Conservation (phyloP, 805 yeast genomes). For the Kodamaea lidongshanica region DNA sequence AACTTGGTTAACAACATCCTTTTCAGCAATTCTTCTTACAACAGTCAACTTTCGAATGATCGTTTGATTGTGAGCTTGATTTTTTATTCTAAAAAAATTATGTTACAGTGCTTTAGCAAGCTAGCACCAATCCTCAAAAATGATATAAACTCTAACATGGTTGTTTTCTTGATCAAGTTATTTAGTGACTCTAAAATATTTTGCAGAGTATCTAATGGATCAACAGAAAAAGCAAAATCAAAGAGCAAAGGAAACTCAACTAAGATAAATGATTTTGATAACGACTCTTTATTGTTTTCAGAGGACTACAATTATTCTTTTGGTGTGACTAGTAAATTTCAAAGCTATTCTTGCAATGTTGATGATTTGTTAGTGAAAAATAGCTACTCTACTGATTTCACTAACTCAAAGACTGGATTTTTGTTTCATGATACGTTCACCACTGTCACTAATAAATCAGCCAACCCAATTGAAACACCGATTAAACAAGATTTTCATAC, state of each 20-base stretch:
- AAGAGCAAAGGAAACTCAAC: constrained; percentile 12
- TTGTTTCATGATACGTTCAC: constrained; percentile 11
- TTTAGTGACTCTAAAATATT: constrained; percentile 34
- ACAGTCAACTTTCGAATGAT: constrained; percentile 18
- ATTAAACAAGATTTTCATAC: constrained; percentile 9
- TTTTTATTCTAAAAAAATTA: constrained; percentile 31
- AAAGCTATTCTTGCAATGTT: constrained; percentile 19
- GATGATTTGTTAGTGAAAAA: constrained; percentile 31
- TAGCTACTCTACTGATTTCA: constrained; percentile 5
- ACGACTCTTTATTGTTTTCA: constrained; percentile 28
- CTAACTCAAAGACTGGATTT: constrained; percentile 2
- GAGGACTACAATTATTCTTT: constrained; percentile 45
- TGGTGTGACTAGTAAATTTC: constrained; percentile 50
- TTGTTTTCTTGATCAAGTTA: constrained; percentile 31
- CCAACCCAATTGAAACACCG: constrained; percentile 1
- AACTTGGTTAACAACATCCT: constrained; percentile 25
- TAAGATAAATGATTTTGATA: constrained; percentile 20
- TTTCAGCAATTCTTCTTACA: constrained; percentile 19
- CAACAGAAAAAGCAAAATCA: constrained; percentile 16
- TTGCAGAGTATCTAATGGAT: constrained; percentile 4
- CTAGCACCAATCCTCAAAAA: constrained; percentile 28
- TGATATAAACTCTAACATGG: constrained; percentile 38
- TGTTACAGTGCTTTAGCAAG: constrained; percentile 30
- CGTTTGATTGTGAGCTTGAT: constrained; percentile 27
- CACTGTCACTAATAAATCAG: constrained; percentile 10